Evolutionary conservation across 495 filamentous ascomycete genomes (phyloP).

Genomic region (Podospora australis): DNA sequence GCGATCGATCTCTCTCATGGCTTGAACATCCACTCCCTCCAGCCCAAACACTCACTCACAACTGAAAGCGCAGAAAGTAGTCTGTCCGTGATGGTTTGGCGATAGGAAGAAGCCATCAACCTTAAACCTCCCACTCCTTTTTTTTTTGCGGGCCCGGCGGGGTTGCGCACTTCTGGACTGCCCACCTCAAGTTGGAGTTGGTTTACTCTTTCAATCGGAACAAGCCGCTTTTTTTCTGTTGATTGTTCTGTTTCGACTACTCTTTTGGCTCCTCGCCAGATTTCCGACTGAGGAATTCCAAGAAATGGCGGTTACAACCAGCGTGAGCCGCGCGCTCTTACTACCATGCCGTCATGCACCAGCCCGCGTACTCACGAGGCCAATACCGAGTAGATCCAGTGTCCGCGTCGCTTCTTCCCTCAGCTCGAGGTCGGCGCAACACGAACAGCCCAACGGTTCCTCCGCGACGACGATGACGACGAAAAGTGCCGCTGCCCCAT

Average conservation of each 20-base stretch:
- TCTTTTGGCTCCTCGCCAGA: no score
- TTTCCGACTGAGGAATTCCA: no score
- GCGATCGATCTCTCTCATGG: no score
- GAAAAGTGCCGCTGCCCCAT: not conserved
- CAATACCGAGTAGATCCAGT: not conserved
- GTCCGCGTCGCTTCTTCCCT: not conserved
- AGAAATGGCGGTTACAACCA: slow-evolving; percentile 8
- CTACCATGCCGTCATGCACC: slow-evolving; percentile 6
- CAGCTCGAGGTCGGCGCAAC: not conserved
- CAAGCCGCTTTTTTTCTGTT: not conserved
- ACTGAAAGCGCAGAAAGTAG: slow-evolving; percentile 6
- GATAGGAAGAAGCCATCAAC: not conserved
- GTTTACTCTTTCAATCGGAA: no score
- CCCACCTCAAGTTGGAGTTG: no score
- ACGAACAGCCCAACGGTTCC: not conserved
- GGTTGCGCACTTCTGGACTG: not conserved
- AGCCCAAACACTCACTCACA: not conserved
- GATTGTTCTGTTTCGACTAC: not conserved
- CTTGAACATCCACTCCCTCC: not conserved
- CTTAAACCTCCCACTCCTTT: not conserved
- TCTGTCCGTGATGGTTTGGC: slow-evolving; percentile 12
- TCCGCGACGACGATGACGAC: not conserved
- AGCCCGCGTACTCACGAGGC: not conserved
- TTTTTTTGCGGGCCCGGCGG: slow-evolving; percentile 4
- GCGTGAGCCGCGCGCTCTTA: slow-evolving; percentile 6